Percentiles rank a stretch among this genome's conserved stretches.
phyloP scores from a whole-genome alignment of 2,329 filamentous ascomycete genomes.

The Apiospora marii region DNA sequence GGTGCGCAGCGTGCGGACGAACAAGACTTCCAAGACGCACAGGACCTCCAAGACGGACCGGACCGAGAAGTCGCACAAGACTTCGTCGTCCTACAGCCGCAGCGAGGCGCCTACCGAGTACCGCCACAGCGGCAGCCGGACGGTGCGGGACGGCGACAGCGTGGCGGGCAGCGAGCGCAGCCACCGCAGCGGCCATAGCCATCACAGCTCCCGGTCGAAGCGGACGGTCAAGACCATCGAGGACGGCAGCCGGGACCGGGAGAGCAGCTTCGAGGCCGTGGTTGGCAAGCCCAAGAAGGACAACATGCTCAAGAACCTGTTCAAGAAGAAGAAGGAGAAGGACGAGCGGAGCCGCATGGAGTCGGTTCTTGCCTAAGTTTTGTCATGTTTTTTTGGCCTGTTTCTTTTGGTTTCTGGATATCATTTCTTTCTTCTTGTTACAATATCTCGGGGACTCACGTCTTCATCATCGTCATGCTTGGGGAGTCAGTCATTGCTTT shows the following conservation, averaged over 20 bases:
- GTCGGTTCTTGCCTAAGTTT: conserved; percentile 2
- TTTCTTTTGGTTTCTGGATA: neutral
- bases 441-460: neutral
- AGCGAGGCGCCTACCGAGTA: conserved; percentile 30
- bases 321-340: conserved; percentile 62
- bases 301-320: conserved; percentile 66
- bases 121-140: conserved; percentile 39
- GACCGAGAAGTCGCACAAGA: conserved; percentile 35
- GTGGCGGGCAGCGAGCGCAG: conserved; percentile 44
- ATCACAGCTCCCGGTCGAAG: conserved; percentile 45
- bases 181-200: conserved; percentile 38
- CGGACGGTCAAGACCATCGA: conserved; percentile 44
- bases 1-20: conserved; percentile 39
- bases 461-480: neutral
- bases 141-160: conserved; percentile 40
- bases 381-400: neutral
- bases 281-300: conserved; percentile 54
- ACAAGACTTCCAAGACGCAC: conserved; percentile 38
- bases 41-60: conserved; percentile 42
- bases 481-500: conserved; percentile 4
- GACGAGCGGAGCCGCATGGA: conserved; percentile 22
- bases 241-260: conserved; percentile 45
- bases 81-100: conserved; percentile 26
- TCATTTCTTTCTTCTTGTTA: neutral
- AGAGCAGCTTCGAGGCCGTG: conserved; percentile 46